Base-by-base conservation (phyloP, 2,329 filamentous ascomycete species). In the Colletotrichum tropicicola region DNA sequence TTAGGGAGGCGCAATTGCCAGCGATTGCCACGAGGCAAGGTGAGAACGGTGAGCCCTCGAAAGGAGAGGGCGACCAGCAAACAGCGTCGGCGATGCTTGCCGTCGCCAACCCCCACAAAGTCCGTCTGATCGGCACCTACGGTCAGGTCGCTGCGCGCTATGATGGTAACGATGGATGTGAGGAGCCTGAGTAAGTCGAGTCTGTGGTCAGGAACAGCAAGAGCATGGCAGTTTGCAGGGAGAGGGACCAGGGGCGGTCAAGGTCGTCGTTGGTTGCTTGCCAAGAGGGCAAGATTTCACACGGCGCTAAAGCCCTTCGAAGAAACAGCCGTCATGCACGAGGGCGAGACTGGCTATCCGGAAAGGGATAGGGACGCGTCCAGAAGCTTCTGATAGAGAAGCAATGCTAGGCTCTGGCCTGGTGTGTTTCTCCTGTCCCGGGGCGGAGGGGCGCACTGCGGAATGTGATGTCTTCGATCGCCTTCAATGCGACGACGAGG, bases 311-410 rank as follows among this genome's bases (percentile, higher is more conserved):
- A 27, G 44, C 57, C n/a, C n/a, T n/a, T 44, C 44, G 52, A 15
- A 21, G 28, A 51, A 65, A 51, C 47, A 65, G 17, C 47, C 58
- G 62, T 56, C 62, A 62, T 65, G 57, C 51, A 51, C 43, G 30
- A 19, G 32, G 23, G 27, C 13, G 17, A 21, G 25, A 52, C 27
- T 35, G 32, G 32, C 12, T 61, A 44, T 59, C 61, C 61, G 43
- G 17, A 35, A 61, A 37, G 12, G 32, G 17, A 35, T 65, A 37
- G 12, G 32, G 41, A 49, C 37, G 25, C 21, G 41, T 13, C 25
- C n/a, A 48, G 17, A 41, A 43, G 43, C 15, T 48, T 56, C 41
- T 23, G 7, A 19, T 27, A 27, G 12, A 32, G 12, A 54, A 39
- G 15, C 35, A 35, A 53, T 32, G 52, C 52, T 28, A 30, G 32